Conservation (phyloP, 192 early-diverging fungal species). For the Coemansia sp. region DNA sequence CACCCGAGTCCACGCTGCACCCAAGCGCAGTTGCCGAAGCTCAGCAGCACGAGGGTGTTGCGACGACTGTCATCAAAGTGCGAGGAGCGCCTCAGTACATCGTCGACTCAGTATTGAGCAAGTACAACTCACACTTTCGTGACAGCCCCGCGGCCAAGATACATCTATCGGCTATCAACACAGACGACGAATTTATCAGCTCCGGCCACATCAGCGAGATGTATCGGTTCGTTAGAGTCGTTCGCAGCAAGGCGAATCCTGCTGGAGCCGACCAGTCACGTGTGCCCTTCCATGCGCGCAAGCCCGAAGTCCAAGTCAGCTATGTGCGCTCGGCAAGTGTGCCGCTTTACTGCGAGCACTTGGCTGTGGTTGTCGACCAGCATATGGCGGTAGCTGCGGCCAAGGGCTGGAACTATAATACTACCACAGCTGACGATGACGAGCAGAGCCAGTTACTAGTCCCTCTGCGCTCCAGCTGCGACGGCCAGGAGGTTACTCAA, state of each 20-base stretch:
- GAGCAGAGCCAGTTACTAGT: not conserved
- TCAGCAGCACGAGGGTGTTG: conserved; percentile 72
- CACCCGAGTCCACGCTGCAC: conserved; percentile 69
- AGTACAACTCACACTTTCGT: conserved; percentile 67
- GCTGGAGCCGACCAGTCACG: conserved; percentile 78
- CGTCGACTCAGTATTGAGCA: conserved; percentile 73
- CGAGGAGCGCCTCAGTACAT: conserved; percentile 68
- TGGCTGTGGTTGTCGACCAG: conserved; percentile 58
- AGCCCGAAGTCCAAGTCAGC: conserved; percentile 74
- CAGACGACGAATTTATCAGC: conserved; percentile 70
- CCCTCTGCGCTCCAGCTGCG: not conserved
- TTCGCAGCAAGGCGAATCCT: conserved; percentile 76
- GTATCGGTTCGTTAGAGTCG: conserved; percentile 77
- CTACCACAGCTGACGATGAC: conserved; percentile 37
- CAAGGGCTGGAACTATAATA: conserved; percentile 62
- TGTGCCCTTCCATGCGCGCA: conserved; percentile 78
- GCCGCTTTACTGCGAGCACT: conserved; percentile 82
- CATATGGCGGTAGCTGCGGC: conserved; percentile 65
- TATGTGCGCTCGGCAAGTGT: conserved; percentile 71
- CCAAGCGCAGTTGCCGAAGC: conserved; percentile 80
- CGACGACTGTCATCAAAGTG: conserved; percentile 80
- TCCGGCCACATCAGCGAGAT: conserved; percentile 81
- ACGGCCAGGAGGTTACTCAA: conserved; percentile 19
- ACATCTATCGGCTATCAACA: conserved; percentile 74
- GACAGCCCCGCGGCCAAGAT: conserved; percentile 59